Evolutionary conservation across 768 basidiomycete species (phyloP), one percentile per base, ranked within the genome.

Genomic region (Boletales sp.): DNA sequence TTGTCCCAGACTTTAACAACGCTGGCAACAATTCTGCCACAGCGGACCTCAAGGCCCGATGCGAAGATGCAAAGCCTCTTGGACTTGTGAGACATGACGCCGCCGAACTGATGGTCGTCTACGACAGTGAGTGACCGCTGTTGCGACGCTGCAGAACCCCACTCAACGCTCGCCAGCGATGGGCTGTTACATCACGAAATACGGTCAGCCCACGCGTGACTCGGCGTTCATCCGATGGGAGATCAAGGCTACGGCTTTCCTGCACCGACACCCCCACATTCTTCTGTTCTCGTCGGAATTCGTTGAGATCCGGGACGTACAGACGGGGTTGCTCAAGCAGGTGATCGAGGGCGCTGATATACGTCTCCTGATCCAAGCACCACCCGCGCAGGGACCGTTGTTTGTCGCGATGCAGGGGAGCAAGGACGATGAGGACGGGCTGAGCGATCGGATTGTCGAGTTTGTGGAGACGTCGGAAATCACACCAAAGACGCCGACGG

Each of bases 191-290:
- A 80, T 90, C 58, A 79, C 84, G 49, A 84, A 81, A 48, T 74
- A 81, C 53, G 90, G 90, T 2, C 63, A 71, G 1, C 88, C 87
- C 4, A 72, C 71, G 11, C 84, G 87, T 36, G 75, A 75, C 39
- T 74, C 71, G 5, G 75, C 78, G 1, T 90, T 80, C 62, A 78
- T 91, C 54, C 83, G 81, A 50, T 93, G 90, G 90, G 90, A 93
- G 69, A 78, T 77, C 50, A 81, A 75, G 53, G 87, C 83, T 11
- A 71, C 68, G 3, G 73, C 84, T 2, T 92, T 76, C 59, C 78
- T 82, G 10, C 67, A 79, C 40, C 81, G 86, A 13, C 78, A 79
- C 9, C 74, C 73, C 7, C 78, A 89, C 58, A 53, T 92, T 55
- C 73, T 93, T 17, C 79, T 93, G 30, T 80, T 92, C 69, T 89